Conservation (phyloP, 140 eudicot genomes). For the Erigeron philadelphicus region DNA sequence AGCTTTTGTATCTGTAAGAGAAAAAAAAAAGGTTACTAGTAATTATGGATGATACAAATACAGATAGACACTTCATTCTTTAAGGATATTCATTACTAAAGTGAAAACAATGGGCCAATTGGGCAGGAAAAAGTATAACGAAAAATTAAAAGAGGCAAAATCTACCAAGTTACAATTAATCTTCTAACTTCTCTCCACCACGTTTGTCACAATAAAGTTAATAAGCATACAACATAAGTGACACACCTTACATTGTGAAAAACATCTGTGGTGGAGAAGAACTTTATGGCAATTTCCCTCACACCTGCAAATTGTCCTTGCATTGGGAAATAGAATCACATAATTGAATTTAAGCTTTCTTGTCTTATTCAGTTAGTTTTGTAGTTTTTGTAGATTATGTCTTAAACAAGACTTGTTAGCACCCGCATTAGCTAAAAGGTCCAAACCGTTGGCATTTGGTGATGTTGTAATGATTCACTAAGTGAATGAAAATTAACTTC, state of each 20-base stretch:
- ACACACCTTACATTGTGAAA: not conserved
- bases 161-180: not conserved
- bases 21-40: constrained; percentile 13
- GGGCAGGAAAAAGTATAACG: not conserved
- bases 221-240: not conserved
- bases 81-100: not conserved
- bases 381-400: not conserved
- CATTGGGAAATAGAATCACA: constrained; percentile 1
- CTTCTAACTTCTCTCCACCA: not conserved
- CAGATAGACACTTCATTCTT: not conserved
- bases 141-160: not conserved
- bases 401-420: not conserved
- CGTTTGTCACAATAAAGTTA: not conserved
- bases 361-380: not conserved
- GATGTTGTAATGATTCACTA: not conserved
- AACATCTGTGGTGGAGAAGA: not conserved
- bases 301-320: not conserved
- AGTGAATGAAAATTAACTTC: not conserved
- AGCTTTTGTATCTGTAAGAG: constrained; percentile 74
- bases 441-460: not conserved
- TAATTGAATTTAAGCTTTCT: not conserved
- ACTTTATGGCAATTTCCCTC: not conserved
- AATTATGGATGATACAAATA: not conserved
- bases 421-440: not conserved
- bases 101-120: not conserved